Evolutionary conservation across 2,329 filamentous ascomycete species (phyloP).

Genomic region (Lecanicillium sp.): DNA sequence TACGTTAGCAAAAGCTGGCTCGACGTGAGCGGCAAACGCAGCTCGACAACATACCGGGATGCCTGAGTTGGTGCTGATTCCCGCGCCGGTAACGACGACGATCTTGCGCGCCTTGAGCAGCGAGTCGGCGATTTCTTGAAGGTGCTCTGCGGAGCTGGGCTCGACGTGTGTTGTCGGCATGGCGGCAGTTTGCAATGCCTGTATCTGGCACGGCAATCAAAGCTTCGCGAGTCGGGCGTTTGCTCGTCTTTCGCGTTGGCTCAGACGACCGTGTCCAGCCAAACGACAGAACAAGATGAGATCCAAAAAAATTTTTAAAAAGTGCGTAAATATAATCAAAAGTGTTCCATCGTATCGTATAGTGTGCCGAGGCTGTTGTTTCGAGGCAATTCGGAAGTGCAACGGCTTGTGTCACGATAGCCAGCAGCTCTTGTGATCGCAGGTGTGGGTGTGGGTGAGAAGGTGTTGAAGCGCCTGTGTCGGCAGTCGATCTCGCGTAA

Average conservation of each 20-base stretch:
- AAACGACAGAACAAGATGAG: not conserved
- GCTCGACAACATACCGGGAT: conserved; percentile 51
- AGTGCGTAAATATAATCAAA: not conserved
- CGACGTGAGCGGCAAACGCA: not conserved
- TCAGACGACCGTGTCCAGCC: not conserved
- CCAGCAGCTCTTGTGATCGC: not conserved
- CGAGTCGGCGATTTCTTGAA: conserved; percentile 60
- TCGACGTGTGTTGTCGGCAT: conserved; percentile 57
- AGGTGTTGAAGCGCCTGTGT: not conserved
- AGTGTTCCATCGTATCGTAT: not conserved
- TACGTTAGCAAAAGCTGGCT: not conserved
- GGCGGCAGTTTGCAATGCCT: conserved; percentile 23
- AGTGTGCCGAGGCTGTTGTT: not conserved
- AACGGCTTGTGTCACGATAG: not conserved
- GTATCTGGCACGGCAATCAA: too few species aligned
- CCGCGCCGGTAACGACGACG: conserved; percentile 66
- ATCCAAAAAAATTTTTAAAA: not conserved
- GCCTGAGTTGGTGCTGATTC: conserved; percentile 70
- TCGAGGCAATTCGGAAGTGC: not conserved
- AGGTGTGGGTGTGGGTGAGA: too few species aligned
- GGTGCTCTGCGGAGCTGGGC: conserved; percentile 42
- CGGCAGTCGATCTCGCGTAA: too few species aligned
- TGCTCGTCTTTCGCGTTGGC: not conserved
- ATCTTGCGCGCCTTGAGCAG: conserved; percentile 61
- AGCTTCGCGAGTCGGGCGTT: not conserved